Percentiles rank a stretch among this genome's conserved stretches.
Evolutionary conservation across 371 early-diverging fungal species (phyloP).

Genomic region (Saksenaea oblongispora): DNA sequence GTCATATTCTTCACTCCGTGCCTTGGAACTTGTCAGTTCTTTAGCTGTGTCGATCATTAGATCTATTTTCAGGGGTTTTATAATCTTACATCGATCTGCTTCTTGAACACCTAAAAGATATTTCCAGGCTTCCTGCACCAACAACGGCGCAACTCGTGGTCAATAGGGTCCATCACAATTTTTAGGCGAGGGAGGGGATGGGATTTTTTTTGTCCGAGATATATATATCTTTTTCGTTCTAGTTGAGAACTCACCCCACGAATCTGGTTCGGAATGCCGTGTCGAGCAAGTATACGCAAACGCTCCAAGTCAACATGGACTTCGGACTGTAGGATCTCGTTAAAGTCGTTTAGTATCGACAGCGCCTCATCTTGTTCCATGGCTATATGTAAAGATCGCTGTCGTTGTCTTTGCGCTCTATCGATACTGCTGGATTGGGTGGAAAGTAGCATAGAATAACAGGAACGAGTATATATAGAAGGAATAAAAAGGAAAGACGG

Average conservation of each 20-base stretch:
- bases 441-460: background rate
- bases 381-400: conserved; percentile 7
- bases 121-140: conserved; percentile 76
- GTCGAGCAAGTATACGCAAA: conserved; percentile 70
- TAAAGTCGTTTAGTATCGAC: conserved; percentile 66
- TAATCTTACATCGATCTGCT: conserved; percentile 73
- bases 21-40: conserved; percentile 64
- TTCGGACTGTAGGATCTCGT: conserved; percentile 80
- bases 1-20: conserved; percentile 66
- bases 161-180: background rate
- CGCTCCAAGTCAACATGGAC: conserved; percentile 79
- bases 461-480: too few species aligned
- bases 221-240: background rate
- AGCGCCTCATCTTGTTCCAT: conserved; percentile 35
- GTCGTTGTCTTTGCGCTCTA: background rate
- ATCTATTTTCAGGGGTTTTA: background rate
- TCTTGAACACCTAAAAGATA: conserved; percentile 81
- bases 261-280: conserved; percentile 80
- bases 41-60: conserved; percentile 43
- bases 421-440: background rate
- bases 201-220: background rate
- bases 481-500: too few species aligned
- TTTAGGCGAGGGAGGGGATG: background rate
- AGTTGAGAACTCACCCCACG: conserved; percentile 58
- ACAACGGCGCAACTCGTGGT: conserved; percentile 9